Conservation (phyloP, 2,329 filamentous ascomycete genomes). For the Dothideomycetidae sp. region DNA sequence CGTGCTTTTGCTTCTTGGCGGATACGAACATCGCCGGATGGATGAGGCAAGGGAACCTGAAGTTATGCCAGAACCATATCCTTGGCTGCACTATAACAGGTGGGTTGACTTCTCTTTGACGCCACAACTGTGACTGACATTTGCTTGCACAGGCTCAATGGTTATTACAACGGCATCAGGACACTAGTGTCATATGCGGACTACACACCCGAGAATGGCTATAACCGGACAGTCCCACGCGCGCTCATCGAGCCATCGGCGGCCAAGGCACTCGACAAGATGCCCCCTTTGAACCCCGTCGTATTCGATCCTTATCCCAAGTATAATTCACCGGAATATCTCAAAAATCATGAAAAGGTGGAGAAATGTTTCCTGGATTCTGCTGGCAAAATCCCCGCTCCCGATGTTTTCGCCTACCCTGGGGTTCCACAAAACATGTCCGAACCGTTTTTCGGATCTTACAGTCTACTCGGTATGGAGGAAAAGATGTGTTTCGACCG, state of each 20-base stretch:
- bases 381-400: slow-evolving; percentile 40
- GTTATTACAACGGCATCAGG: slow-evolving; percentile 35
- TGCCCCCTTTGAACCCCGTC: slow-evolving; percentile 23
- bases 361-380: slow-evolving; percentile 50
- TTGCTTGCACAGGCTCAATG: slow-evolving; percentile 26
- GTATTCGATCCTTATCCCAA: slow-evolving; percentile 34
- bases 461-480: slow-evolving; percentile 32
- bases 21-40: slow-evolving; percentile 26
- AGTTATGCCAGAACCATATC: slow-evolving; percentile 25
- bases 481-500: slow-evolving; percentile 38
- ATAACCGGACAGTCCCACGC: slow-evolving; percentile 27
- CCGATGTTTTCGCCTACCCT: slow-evolving; percentile 52
- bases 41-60: slow-evolving; percentile 18
- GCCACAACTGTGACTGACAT: slow-evolving; percentile 1
- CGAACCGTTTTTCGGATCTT: slow-evolving; percentile 34
- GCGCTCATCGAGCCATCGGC: slow-evolving; percentile 16
- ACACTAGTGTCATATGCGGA: slow-evolving; percentile 30
- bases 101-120: slow-evolving; percentile 16
- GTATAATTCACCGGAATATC: slow-evolving; percentile 29
- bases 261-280: slow-evolving; percentile 12
- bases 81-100: slow-evolving; percentile 33
- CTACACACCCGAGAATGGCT: slow-evolving; percentile 31
- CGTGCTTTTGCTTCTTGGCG: slow-evolving; percentile 28
- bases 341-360: slow-evolving; percentile 37
- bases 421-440: slow-evolving; percentile 36